phyloP scores from a whole-genome alignment of 495 filamentous ascomycete species.

The Aspergillus cavernicola region DNA sequence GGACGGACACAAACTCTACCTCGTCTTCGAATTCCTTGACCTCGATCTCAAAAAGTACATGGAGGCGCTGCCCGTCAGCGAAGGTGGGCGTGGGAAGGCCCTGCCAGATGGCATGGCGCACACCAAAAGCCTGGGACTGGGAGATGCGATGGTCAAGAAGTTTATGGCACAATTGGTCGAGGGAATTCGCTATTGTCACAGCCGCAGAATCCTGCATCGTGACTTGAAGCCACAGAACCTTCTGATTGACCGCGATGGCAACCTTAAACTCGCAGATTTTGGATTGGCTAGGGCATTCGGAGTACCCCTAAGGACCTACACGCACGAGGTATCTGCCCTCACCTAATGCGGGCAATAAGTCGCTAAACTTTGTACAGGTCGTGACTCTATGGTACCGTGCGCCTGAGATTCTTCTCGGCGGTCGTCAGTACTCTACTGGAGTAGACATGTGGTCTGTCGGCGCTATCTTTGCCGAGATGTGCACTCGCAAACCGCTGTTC shows the following conservation, averaged over 20 bases:
- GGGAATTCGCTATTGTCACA: constrained; percentile 93
- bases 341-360: neutral
- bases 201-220: constrained; percentile 88
- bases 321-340: constrained; percentile 90
- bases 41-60: constrained; percentile 97
- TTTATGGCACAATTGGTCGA: constrained; percentile 94
- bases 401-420: constrained; percentile 96
- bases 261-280: constrained; percentile 97
- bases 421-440: constrained; percentile 95
- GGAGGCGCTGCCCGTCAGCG: constrained; percentile 88
- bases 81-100: constrained; percentile 85
- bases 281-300: constrained; percentile 94
- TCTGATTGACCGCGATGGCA: constrained; percentile 90
- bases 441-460: constrained; percentile 99
- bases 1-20: constrained; percentile 93
- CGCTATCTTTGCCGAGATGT: constrained; percentile 99
- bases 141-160: constrained; percentile 89
- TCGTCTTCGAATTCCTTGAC: constrained; percentile 93
- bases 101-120: constrained; percentile 73
- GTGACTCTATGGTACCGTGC: constrained; percentile 98
- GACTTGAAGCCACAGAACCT: constrained; percentile 98
- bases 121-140: constrained; percentile 73
- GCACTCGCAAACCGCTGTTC: constrained; percentile 95
- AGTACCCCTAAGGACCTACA: constrained; percentile 93
- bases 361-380: constrained; percentile 51